These are phyloP conservation scores for Kalanchoe fedtschenkoi DNA, from an alignment of 164 flowering plant genomes.

Conservation along the genomic window DNA sequence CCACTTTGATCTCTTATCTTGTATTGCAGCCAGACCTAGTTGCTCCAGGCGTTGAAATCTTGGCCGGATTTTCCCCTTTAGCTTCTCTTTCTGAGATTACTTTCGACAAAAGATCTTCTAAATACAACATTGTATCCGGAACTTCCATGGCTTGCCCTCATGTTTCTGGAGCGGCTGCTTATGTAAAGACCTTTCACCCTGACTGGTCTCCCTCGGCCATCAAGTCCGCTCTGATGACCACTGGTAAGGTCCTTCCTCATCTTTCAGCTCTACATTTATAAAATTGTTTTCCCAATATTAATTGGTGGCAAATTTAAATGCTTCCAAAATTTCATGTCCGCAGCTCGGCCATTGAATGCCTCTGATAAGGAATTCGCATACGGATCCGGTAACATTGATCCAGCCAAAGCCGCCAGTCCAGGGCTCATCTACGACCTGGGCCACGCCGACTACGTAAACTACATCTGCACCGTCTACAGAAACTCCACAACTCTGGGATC, in stretches of 20 bases:
- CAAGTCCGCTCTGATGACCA: conserved; percentile 43
- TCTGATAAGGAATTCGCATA: conserved; percentile 27
- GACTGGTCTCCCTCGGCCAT: conserved; percentile 43
- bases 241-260: conserved; percentile 24
- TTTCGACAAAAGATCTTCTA: conserved; percentile 6
- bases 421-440: conserved; percentile 33
- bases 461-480: conserved; percentile 18
- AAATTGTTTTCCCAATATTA: no score
- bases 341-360: conserved; percentile 17
- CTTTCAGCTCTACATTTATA: no score
- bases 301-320: no score
- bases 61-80: conserved; percentile 16
- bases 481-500: conserved; percentile 4
- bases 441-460: conserved; percentile 19
- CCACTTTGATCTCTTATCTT: neutral
- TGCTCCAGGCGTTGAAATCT: conserved; percentile 13
- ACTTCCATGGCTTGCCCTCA: conserved; percentile 33
- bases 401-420: conserved; percentile 29
- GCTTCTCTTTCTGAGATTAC: neutral
- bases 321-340: no score
- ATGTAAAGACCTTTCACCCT: conserved; percentile 29
- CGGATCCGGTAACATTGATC: conserved; percentile 47
- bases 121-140: conserved; percentile 11
- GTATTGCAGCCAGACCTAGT: conserved; percentile 16
- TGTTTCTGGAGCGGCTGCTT: conserved; percentile 29